Evolutionary conservation across 345 rosid species (phyloP).

Genomic region (Eucalyptus marginata): DNA sequence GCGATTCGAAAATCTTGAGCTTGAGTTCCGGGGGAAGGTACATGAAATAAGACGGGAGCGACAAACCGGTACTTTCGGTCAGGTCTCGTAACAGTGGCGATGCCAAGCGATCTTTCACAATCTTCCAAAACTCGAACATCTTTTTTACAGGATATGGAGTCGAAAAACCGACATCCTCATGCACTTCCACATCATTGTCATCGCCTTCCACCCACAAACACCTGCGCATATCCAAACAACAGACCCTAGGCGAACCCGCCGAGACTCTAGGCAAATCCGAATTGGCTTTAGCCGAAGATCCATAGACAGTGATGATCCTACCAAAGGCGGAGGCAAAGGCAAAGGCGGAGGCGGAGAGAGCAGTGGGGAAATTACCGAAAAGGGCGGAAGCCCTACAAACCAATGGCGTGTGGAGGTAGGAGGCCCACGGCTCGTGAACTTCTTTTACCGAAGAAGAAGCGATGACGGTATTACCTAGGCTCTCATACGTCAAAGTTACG

Average conservation of each 20-base stretch:
- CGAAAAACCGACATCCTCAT: neutral
- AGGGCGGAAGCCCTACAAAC: too few species aligned
- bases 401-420: too few species aligned
- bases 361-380: too few species aligned
- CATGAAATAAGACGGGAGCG: conserved; percentile 43
- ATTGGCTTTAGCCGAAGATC: conserved; percentile 18
- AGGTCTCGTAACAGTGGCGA: conserved; percentile 51
- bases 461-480: conserved; percentile 4
- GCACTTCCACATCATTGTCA: neutral
- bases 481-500: conserved; percentile 33
- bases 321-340: too few species aligned
- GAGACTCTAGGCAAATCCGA: conserved; percentile 10
- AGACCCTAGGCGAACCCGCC: conserved; percentile 23
- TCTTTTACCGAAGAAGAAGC: too few species aligned
- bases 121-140: conserved; percentile 54
- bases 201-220: conserved; percentile 9
- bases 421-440: too few species aligned
- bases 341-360: too few species aligned
- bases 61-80: conserved; percentile 32
- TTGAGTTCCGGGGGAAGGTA: conserved; percentile 53
- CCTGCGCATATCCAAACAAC: conserved; percentile 17
- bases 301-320: conserved; percentile 29
- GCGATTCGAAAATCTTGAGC: conserved; percentile 45
- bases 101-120: conserved; percentile 53
- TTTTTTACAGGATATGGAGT: neutral